These are phyloP conservation scores for Trichoderma guizhouense DNA, from an alignment of 2,329 filamentous ascomycete species.

Conservation along the genomic window DNA sequence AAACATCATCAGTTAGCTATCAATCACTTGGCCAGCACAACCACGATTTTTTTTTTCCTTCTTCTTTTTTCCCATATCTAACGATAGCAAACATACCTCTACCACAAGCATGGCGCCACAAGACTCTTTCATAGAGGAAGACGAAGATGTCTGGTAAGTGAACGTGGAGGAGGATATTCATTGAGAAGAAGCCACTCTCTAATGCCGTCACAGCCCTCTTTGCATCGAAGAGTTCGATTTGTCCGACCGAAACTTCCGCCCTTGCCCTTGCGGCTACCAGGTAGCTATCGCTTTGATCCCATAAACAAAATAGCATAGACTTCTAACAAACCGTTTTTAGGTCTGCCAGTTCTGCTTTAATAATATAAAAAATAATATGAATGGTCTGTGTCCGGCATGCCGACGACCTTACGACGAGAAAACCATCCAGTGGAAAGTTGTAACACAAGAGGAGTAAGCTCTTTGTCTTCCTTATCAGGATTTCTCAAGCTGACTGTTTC, in stretches of 20 bases:
- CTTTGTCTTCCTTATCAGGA: no score
- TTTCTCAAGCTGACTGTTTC: conserved; percentile 12
- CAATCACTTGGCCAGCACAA: conserved; percentile 17
- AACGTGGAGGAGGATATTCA: not conserved
- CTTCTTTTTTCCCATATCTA: not conserved
- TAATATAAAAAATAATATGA: conserved; percentile 98
- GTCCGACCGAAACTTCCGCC: conserved; percentile 93
- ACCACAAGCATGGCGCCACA: conserved; percentile 57
- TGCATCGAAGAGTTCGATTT: conserved; percentile 99
- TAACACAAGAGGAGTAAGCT: conserved; percentile 89
- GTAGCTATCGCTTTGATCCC: conserved; percentile 47
- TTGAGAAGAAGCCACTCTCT: conserved; percentile 22
- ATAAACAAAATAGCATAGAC: not conserved
- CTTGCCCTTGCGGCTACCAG: conserved; percentile 97
- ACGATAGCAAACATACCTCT: not conserved
- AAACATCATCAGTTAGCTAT: conserved; percentile 25
- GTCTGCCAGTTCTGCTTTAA: conserved; percentile 99
- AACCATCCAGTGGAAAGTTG: conserved; percentile 94
- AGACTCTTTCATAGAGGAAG: conserved; percentile 69
- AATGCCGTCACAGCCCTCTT: conserved; percentile 66
- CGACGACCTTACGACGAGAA: conserved; percentile 93
- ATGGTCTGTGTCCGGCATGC: conserved; percentile 95
- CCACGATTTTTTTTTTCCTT: conserved; percentile 16
- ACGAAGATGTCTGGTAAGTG: conserved; percentile 65
- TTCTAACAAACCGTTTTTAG: conserved; percentile 42